Evolutionary conservation across 176 grass and related monocot genomes (phyloP).

Genomic region (Musa itinerans): DNA sequence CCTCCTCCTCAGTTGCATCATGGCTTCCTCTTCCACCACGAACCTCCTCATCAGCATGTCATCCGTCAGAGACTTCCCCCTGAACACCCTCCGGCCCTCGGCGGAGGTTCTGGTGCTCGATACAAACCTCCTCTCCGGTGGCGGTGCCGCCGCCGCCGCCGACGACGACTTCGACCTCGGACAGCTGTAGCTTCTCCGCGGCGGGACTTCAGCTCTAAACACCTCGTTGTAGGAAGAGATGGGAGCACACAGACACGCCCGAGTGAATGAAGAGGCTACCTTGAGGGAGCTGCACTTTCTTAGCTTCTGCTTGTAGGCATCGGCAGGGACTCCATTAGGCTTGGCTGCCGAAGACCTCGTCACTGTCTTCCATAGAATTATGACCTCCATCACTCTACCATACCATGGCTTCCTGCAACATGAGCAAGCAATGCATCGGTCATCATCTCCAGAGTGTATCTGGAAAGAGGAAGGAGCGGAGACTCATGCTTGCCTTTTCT

Average conservation of each 20-base stretch:
- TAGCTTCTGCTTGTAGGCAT: conserved; percentile 24
- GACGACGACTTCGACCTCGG: conserved; percentile 35
- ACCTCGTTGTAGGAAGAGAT: conserved; percentile 88
- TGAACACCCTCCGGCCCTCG: conserved; percentile 54
- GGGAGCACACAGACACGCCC: conserved; percentile 88
- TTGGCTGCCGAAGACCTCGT: neutral
- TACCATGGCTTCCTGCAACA: conserved; percentile 61
- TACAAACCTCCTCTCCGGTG: neutral
- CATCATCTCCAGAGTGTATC: conserved; percentile 22
- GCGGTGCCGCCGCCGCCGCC: conserved; percentile 12
- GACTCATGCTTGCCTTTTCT: conserved; percentile 30
- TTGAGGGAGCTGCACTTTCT: conserved; percentile 90
- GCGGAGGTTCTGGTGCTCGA: neutral
- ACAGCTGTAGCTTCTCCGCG: conserved; percentile 86
- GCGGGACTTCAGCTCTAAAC: conserved; percentile 60
- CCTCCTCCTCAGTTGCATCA: conserved; percentile 52
- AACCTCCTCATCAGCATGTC: conserved; percentile 85
- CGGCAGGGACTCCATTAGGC: neutral
- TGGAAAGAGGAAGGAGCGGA: neutral
- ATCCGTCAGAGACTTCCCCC: conserved; percentile 90
- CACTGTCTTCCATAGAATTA: conserved; percentile 56
- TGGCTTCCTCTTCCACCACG: conserved; percentile 78
- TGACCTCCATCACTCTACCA: conserved; percentile 55
- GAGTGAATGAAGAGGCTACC: conserved; percentile 85
- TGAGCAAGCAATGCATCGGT: neutral